phyloP scores from a whole-genome alignment of 2,329 filamentous ascomycete genomes.

The Monilinia fructicola region DNA sequence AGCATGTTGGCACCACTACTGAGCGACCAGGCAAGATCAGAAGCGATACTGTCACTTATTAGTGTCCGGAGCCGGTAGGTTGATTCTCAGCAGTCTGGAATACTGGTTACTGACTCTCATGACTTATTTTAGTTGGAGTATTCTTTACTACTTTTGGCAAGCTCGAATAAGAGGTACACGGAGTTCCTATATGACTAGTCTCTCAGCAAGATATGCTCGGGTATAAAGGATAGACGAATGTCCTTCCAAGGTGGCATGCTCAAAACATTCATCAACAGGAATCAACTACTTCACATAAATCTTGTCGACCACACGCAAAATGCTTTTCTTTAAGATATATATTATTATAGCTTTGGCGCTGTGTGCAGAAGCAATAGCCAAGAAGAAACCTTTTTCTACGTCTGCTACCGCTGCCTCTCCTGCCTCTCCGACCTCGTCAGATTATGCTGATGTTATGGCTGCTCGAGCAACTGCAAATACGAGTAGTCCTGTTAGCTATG shows the following conservation, averaged over 20 bases:
- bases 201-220: too few species aligned
- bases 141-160: too few species aligned
- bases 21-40: too few species aligned
- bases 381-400: too few species aligned
- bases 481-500: constrained; percentile 58
- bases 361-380: constrained; percentile 20
- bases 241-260: background rate
- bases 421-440: constrained; percentile 49
- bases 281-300: constrained; percentile 30
- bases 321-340: too few species aligned
- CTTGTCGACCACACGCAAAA: too few species aligned
- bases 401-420: constrained; percentile 23
- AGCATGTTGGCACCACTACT: background rate
- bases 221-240: too few species aligned
- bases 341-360: constrained; percentile 29
- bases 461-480: constrained; percentile 62
- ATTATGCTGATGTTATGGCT: constrained; percentile 50
- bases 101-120: too few species aligned
- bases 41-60: background rate
- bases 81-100: background rate
- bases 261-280: constrained; percentile 27
- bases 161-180: too few species aligned
- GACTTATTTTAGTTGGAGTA: too few species aligned
- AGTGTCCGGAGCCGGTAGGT: background rate
- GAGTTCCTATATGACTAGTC: too few species aligned